Base-by-base conservation (phyloP, 2,329 filamentous ascomycete species). In the Claviceps digitariae region DNA sequence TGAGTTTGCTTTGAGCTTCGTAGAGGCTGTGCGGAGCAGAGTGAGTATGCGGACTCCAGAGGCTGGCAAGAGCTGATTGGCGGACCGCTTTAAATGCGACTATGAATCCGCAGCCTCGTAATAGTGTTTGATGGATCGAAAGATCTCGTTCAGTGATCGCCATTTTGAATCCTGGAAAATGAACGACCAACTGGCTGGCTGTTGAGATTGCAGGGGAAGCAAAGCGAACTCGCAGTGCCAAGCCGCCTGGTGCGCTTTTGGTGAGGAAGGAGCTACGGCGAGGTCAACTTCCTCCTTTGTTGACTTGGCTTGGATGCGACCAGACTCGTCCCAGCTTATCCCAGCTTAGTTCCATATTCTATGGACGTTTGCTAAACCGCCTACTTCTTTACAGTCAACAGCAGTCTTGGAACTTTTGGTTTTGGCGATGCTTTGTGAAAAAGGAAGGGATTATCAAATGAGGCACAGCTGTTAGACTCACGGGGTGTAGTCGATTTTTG, bases 251-350 rank as follows among this genome's bases (percentile, higher is more conserved):
- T 31, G 49, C 49, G 25, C 27, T 12, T 38, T 25, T 13, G 27
- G 31, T n/a, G 50, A 52, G 41, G 50, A 52, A 52, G 50, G 31
- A 40, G 29, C 43, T n/a, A 52, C 29, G 43, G 27, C 31, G n/a
- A 34, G 31, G 50, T 34, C 20, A 20, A 20, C 10, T 23, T 34
- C 12, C 12, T 12, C 13, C 49, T 17, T 47, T 31, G 44, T 47
- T 31, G 44, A 12, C 44, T 31, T 20, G 44, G 25, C 40, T 34
- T 34, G 31, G 31, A 12, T 34, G 31, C 31, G 6, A 12, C 31
- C 31, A 34, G 31, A 34, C 31, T 34, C 31, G 31, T 10, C 31
- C 31, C 31, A 12, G 10, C 31, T 34, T 34, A n/a, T 20, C 9
- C 40, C 40, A 21, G 40, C 31, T 34, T 8, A 10, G 3, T 34